Evolutionary conservation across 352 stramenopile genomes (phyloP).

Genomic region (Globisporangium nodosum): DNA sequence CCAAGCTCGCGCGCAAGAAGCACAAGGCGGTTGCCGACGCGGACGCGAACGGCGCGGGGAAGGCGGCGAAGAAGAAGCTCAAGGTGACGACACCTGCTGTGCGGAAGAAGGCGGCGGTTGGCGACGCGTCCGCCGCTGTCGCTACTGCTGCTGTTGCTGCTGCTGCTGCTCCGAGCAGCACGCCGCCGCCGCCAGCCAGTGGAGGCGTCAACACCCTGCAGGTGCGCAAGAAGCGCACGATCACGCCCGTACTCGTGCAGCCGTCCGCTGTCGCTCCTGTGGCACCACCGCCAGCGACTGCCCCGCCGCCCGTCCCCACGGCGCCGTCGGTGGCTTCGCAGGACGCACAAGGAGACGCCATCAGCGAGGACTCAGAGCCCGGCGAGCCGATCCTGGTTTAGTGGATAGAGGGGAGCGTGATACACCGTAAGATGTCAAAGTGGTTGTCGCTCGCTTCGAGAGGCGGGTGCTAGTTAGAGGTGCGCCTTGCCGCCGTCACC

Average conservation of each 20-base stretch:
- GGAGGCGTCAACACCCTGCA: constrained; percentile 57
- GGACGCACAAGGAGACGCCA: background rate
- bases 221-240: constrained; percentile 82
- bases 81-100: constrained; percentile 16
- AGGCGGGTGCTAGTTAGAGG: constrained; percentile 17
- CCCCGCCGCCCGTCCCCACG: no score
- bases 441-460: constrained; percentile 1
- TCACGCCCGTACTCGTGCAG: constrained; percentile 39
- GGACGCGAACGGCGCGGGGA: constrained; percentile 1
- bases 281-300: background rate
- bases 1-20: constrained; percentile 66
- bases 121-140: background rate
- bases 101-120: constrained; percentile 11
- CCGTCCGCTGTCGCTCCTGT: background rate
- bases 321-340: background rate
- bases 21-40: constrained; percentile 9
- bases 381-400: constrained; percentile 7
- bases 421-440: background rate
- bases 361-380: background rate
- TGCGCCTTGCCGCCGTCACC: constrained; percentile 40
- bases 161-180: constrained; percentile 1
- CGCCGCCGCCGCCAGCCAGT: constrained; percentile 3
- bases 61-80: constrained; percentile 22
- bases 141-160: background rate
- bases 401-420: no score